Evolutionary conservation across 352 stramenopile genomes (phyloP), one percentile per base, ranked within the genome.

Genomic region (Globisporangium nagaii): DNA sequence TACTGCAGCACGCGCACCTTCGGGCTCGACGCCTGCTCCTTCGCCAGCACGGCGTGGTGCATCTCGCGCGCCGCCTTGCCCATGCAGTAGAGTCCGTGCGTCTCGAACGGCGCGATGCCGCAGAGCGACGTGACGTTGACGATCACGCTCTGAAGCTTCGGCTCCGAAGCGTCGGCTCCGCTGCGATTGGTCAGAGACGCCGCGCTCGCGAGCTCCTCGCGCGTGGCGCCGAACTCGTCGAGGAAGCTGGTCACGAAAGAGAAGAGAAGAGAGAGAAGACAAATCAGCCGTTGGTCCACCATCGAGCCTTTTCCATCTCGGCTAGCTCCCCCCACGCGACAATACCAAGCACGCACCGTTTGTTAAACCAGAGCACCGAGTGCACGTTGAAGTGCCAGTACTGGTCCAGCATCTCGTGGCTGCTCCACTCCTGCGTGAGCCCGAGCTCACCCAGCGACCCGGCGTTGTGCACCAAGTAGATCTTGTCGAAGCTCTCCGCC

Each of bases 11-110:
- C 71, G 19, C 73, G 75, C 12, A 89, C 57, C 31, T 65, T 72
- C 11, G 46, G 62, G 8, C 2, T 13, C 0, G 30, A n/a, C 11
- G 45, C 65, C 50, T 92, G 77, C 54, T 93, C 85, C 22, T 68
- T 58, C 1, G 78, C 84, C 28, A 95, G 54, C 31, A 92, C 81
- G 41, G 65, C 58, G 43, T 82, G 69, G 48, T 93, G 88, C 88
- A 96, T 96, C 58, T 96, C 86, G 20, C 86, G 71, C 28, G 86
- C 88, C 19, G 84, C 81, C 53, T 96, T 96, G 45, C 81, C 74
- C 9, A 75, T 78, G 59, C 86, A 95, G 53, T 96, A 96, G 25
- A 86, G 62, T 24, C 78, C 73, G 43, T 90, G 87, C 22, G 81
- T 88, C 58, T 72, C 66, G 56, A 92, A 92, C 12, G 88, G 73